Evolutionary conservation across 2,329 filamentous ascomycete genomes (phyloP), one percentile per base, ranked within the genome.

Genomic region (Colletotrichum caudatum): DNA sequence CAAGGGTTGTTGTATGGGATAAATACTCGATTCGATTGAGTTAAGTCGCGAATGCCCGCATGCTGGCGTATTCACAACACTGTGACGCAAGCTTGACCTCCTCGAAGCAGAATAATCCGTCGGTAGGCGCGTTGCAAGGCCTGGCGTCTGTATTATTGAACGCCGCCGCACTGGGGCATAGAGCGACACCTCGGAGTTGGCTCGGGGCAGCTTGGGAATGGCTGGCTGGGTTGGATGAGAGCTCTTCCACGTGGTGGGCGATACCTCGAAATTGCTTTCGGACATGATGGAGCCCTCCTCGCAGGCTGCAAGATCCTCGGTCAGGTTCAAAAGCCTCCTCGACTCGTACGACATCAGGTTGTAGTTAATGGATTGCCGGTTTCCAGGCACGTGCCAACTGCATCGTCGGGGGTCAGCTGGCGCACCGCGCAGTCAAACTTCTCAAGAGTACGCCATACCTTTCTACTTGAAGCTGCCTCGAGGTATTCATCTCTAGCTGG

Each of bases 121-220:
- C 11, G 68, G 60, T 33, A 61, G 64, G 68, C 85, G 82, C 9
- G 86, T 88, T 9, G 86, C 86, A 29, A 88, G 80, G 14, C 86
- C 86, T 0, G 86, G 86, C 0, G 82, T 85, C 69, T 84, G 84
- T 16, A 85, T 79, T 46, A 87, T 75, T 3, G 86, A 87, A 12
- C 85, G 82, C 51, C 85, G 81, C 23, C 86, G 82, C 68, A 85
- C 81, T 6, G 85, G 84, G 37, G 83, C 83, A 73, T 84, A 86
- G 14, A 86, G 74, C 5, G 84, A 84, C 3, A 82, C 71, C 37
- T 88, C 86, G 8, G 87, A 88, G 68, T 82, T 82, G n/a, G 81
- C 78, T 16, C 83, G 80, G 16, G 78, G 77, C 11, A 86, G 77
- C 1, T 77, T 73, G 4, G 77, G 68, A 23, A 29, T 29, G n/a